These are phyloP conservation scores for Aspergillus clavatus DNA, from an alignment of 2,329 filamentous ascomycete species.

Conservation along the genomic window DNA sequence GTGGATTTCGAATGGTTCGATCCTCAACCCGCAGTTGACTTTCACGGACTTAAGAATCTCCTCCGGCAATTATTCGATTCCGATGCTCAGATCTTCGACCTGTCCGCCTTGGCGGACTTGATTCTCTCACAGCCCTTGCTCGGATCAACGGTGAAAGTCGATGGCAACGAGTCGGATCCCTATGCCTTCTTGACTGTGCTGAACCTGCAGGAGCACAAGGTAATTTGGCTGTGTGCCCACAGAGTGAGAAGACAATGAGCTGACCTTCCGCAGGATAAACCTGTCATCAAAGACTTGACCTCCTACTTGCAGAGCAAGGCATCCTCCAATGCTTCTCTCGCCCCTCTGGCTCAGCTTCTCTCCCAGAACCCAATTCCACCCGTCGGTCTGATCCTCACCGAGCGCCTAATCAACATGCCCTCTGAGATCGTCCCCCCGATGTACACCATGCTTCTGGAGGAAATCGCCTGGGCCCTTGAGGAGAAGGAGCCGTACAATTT, in stretches of 20 bases:
- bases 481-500: constrained; percentile 92
- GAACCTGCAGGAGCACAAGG: constrained; percentile 71
- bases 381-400: constrained; percentile 82
- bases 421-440: constrained; percentile 85
- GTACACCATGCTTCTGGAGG: constrained; percentile 90
- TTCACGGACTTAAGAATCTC: constrained; percentile 88
- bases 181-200: constrained; percentile 89
- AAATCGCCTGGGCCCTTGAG: constrained; percentile 81
- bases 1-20: constrained; percentile 99
- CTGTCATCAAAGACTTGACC: constrained; percentile 64
- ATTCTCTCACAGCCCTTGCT: constrained; percentile 82
- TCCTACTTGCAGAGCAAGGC: constrained; percentile 62
- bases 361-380: constrained; percentile 51
- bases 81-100: constrained; percentile 78
- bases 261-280: constrained; percentile 51
- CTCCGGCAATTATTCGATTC: constrained; percentile 88
- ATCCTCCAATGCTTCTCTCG: constrained; percentile 51
- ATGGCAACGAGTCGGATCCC: constrained; percentile 85
- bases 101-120: constrained; percentile 79
- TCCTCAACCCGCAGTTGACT: constrained; percentile 81
- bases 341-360: constrained; percentile 56
- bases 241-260: not conserved
- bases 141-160: constrained; percentile 95
- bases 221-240: constrained; percentile 21
- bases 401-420: constrained; percentile 96